Conservation (phyloP, 306 rosid genomes). For the Sesbania bispinosa region DNA sequence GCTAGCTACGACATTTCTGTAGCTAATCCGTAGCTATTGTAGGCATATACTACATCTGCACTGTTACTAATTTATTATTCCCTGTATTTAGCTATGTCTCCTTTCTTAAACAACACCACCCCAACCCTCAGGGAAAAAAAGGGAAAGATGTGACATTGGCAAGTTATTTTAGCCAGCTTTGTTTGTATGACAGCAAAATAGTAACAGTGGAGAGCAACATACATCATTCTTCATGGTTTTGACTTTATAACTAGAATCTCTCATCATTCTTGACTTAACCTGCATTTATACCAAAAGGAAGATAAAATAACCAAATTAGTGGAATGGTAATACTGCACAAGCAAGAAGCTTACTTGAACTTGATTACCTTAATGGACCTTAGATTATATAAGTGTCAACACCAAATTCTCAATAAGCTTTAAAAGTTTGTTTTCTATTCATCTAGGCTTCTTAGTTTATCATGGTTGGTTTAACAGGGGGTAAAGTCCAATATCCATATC, state of each 20-base stretch:
- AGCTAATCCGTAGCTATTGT: no score
- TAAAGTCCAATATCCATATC: neutral
- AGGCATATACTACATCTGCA: no score
- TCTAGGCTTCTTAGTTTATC: neutral
- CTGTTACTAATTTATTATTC: no score
- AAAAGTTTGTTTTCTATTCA: neutral
- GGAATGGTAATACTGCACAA: neutral
- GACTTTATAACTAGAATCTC: slow-evolving; percentile 82
- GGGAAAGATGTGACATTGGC: neutral
- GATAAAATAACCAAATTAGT: slow-evolving; percentile 18
- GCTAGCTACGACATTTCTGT: no score
- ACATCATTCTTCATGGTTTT: slow-evolving; percentile 93
- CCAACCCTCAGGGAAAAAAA: neutral
- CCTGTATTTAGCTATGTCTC: no score
- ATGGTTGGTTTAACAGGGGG: neutral
- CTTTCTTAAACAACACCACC: neutral
- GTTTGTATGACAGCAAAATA: slow-evolving; percentile 5
- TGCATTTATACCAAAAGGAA: slow-evolving; percentile 38
- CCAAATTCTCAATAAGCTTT: neutral
- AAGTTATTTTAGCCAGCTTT: neutral
- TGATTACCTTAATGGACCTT: neutral
- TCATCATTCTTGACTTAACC: slow-evolving; percentile 99
- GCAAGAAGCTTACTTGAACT: slow-evolving; percentile 3
- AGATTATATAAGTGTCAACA: neutral
- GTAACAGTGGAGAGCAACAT: slow-evolving; percentile 26